These are phyloP conservation scores for Anthostomella pinea DNA, from an alignment of 2,329 filamentous ascomycete species.

Conservation along the genomic window DNA sequence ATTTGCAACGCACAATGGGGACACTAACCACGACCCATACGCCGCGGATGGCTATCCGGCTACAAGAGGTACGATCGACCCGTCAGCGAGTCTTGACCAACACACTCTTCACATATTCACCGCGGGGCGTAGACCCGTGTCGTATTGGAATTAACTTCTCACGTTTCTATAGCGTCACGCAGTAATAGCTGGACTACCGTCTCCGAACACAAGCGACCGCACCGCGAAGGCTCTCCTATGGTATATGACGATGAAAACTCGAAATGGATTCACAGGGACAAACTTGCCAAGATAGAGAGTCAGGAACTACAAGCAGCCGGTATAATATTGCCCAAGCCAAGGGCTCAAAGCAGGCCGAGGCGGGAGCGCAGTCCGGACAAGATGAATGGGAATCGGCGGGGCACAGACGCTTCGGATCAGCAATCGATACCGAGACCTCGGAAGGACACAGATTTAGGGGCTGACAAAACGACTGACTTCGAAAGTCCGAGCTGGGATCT, in stretches of 20 bases:
- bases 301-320: conserved; percentile 78
- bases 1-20: conserved; percentile 19
- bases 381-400: conserved; percentile 31
- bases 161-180: conserved; percentile 20
- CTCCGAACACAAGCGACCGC: conserved; percentile 27
- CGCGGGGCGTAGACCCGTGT: background rate
- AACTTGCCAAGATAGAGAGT: conserved; percentile 77
- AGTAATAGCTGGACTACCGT: conserved; percentile 19
- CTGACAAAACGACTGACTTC: conserved; percentile 36
- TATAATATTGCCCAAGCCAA: conserved; percentile 56
- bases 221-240: conserved; percentile 29
- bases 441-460: conserved; percentile 45
- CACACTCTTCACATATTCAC: background rate
- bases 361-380: conserved; percentile 42
- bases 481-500: conserved; percentile 64
- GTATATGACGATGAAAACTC: conserved; percentile 54
- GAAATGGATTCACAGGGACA: conserved; percentile 85
- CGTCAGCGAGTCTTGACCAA: no score
- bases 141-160: conserved; percentile 7
- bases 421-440: conserved; percentile 34
- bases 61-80: conserved; percentile 23
- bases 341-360: conserved; percentile 50
- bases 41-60: conserved; percentile 21
- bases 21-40: conserved; percentile 20
- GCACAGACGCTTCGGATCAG: conserved; percentile 32